Base-by-base conservation (phyloP, 2,329 filamentous ascomycete genomes). In the Fusarium brevicatenulatum region DNA sequence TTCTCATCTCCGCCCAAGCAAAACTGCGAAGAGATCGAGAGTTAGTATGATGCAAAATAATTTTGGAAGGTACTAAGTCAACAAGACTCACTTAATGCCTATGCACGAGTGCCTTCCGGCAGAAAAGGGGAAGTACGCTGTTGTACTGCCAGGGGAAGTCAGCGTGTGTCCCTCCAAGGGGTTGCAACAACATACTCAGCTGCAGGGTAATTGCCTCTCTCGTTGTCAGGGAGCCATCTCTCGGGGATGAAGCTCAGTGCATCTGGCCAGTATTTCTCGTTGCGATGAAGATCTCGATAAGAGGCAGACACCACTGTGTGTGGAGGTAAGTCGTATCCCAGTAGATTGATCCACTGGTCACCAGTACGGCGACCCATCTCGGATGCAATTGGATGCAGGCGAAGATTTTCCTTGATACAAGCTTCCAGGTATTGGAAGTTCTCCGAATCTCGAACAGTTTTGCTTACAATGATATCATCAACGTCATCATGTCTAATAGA, bases 291-390 rank as follows among this genome's bases (percentile, higher is more conserved):
- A n/a, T 56, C 53, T 25, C 53, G 21, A 19, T 56, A 56, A 7
- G 53, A 56, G 12, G 53, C 53, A 6, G 53, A 56, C 16, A 56
- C 53, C 1, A 56, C 30, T 21, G 53, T 56, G 5, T 36, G 39
- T 4, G 53, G 53, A 19, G 53, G 53, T 7, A 56, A 32, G 7
- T 56, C 30, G 15, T 46, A 56, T 16, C 53, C 53, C 39, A 32
- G 32, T 5, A 56, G 12, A 9, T 18, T 56, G 16, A 56, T 4
- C 39, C 53, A 56, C 18, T 46, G 28, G 18, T 56, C 18, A 3
- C 53, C 53, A 18, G 53, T 56, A 10, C 53, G 39, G 8, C 53
- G 53, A 15, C 53, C 53, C 53, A 56, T 56, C 18, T 56, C 53
- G 0, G 53, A 56, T 19, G 53, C 53, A 34, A 46, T 56, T 3